Percentiles rank a stretch among this genome's conserved stretches.
phyloP scores from a whole-genome alignment of 805 yeast genomes.

The Scheffersomyces spartinae region DNA sequence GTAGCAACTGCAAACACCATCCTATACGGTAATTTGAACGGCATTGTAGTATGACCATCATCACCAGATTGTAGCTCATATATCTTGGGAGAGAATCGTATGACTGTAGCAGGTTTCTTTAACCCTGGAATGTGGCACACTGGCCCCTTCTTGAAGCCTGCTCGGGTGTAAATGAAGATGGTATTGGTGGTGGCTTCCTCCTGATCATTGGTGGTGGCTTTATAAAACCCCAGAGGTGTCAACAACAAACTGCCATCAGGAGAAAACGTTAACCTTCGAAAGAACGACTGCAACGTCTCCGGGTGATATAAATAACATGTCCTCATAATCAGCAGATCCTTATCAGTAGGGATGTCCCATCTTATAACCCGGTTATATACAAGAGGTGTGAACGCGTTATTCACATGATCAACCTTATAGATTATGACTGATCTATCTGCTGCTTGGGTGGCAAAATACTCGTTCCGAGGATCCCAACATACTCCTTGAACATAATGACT shows the following conservation, averaged over 20 bases:
- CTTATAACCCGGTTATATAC: too few relatives aligned
- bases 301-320: constrained; percentile 63
- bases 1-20: constrained; percentile 91
- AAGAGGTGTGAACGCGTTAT: too few relatives aligned
- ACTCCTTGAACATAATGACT: constrained; percentile 92
- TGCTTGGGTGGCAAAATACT: constrained; percentile 73
- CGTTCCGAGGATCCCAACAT: constrained; percentile 83
- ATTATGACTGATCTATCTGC: constrained; percentile 79
- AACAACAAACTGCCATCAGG: constrained; percentile 81
- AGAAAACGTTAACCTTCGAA: constrained; percentile 74
- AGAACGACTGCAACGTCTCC: constrained; percentile 83
- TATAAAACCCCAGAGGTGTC: constrained; percentile 61
- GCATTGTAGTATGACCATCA: constrained; percentile 9
- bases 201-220: constrained; percentile 7
- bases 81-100: constrained; percentile 60
- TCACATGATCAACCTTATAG: too few relatives aligned
- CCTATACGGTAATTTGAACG: constrained; percentile 58
- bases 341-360: too few relatives aligned
- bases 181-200: constrained; percentile 45
- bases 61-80: constrained; percentile 27
- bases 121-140: constrained; percentile 71
- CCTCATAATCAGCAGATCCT: too few relatives aligned
- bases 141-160: constrained; percentile 58
- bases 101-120: constrained; percentile 73
- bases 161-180: constrained; percentile 68